Base-by-base conservation (phyloP, 371 early-diverging fungal species). In the Apophysomyces elegans region DNA sequence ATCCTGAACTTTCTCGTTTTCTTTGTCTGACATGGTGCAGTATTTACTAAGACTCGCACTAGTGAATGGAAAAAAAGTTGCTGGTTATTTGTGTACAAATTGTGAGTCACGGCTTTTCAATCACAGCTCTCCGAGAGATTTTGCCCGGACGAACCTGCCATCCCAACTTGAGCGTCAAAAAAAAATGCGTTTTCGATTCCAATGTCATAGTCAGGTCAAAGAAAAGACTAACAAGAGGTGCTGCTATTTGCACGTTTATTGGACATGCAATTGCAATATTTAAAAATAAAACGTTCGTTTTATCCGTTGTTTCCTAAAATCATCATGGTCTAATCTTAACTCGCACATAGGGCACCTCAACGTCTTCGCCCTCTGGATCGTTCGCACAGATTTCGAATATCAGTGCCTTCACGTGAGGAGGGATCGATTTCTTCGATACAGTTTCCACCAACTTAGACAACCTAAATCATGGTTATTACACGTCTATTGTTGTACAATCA, bases 361-460 rank as follows among this genome's bases (percentile, higher is more conserved):
- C 94, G 71, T 97, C 97, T 70, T 97, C 97, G 13, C 90, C 97
- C n/a, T 93, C 87, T 11, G 74, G 76, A 68, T 96, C 96, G 66
- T 94, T 93, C 58, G 90, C 94, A 73, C 95, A 93, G 47, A 96
- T 81, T 70, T 95, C 96, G 38, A 97, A 86, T 13, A 94, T 91
- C 9, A 96, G 65, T 26, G 91, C 84, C 71, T 87, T 91, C 69
- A 93, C 93, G 67, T 97, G 95, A 14, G 88, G 65, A 16, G 95
- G 93, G 61, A 95, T 85, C 9, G 92, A 90, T 79, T 96, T 97
- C 85, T 92, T 93, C 56, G 93, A 88, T n/a, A 96, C 89, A 1
- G 83, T 79, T 77, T 90, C 93, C 6, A 95, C 85, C 35, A 96
- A 57, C 63, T 94, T 81, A 0, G 94, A 89, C 14, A 97, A 80